Evolutionary conservation across 768 basidiomycete genomes (phyloP).

Genomic region (Dentipellis sp.): DNA sequence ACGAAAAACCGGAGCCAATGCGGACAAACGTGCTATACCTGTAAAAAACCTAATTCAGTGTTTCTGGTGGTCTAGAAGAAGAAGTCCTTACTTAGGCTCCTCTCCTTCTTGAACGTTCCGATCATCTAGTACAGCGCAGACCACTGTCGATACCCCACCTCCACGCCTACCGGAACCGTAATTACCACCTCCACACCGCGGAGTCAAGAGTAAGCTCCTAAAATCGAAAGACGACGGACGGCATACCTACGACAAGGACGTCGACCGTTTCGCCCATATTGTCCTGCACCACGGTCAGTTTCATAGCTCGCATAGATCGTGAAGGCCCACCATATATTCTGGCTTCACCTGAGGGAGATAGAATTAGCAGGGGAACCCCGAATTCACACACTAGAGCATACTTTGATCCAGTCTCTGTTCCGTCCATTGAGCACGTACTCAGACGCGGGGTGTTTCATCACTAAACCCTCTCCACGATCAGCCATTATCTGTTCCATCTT

Average conservation of each 20-base stretch:
- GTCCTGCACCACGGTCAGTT: slow-evolving; percentile 37
- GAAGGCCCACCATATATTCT: slow-evolving; percentile 64
- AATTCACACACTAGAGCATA: slow-evolving; percentile 17
- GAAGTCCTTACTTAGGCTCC: slow-evolving; percentile 46
- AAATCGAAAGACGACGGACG: neutral
- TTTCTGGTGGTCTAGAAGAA: neutral
- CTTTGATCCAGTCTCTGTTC: slow-evolving; percentile 91
- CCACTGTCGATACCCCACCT: slow-evolving; percentile 81
- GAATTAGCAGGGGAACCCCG: too few species aligned
- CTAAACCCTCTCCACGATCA: slow-evolving; percentile 82
- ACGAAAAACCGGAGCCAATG: slow-evolving; percentile 83
- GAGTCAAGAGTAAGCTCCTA: neutral
- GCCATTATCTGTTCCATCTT: slow-evolving; percentile 82
- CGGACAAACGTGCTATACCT: slow-evolving; percentile 87
- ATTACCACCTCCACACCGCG: slow-evolving; percentile 53
- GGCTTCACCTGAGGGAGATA: slow-evolving; percentile 53
- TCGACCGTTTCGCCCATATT: slow-evolving; percentile 92
- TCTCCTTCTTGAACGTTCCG: slow-evolving; percentile 46
- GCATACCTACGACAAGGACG: slow-evolving; percentile 78
- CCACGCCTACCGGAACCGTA: slow-evolving; percentile 83
- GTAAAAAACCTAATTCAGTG: neutral
- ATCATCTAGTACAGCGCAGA: slow-evolving; percentile 86
- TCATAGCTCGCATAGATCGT: neutral
- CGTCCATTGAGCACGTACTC: slow-evolving; percentile 83
- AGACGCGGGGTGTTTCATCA: slow-evolving; percentile 78